These are phyloP conservation scores for Pseudopithomyces chartarum DNA, from an alignment of 2,329 filamentous ascomycete genomes.

Conservation along the genomic window DNA sequence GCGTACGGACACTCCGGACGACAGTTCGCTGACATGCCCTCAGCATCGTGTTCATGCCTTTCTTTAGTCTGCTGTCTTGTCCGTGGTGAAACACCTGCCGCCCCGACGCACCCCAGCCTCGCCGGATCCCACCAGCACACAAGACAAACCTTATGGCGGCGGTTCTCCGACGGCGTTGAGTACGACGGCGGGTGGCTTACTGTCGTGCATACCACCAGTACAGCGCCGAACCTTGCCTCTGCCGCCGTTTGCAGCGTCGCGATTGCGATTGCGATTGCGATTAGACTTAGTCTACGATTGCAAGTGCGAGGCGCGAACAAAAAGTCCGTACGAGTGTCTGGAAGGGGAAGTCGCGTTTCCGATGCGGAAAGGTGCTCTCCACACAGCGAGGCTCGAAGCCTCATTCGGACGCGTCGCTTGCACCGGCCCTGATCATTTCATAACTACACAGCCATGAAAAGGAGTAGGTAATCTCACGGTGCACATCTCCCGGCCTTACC, in stretches of 20 bases:
- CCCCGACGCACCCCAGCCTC: neutral
- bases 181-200: conserved; percentile 18
- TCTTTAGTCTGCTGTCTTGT: neutral
- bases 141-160: neutral
- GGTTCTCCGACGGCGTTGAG: neutral
- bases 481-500: neutral
- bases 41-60: conserved; percentile 8
- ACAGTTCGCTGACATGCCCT: conserved; percentile 7
- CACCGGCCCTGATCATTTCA: too few species aligned
- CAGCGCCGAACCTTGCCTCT: neutral
- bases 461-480: neutral
- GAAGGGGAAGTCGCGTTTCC: conserved; percentile 6
- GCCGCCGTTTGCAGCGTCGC: conserved; percentile 7
- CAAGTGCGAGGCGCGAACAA: conserved; percentile 15
- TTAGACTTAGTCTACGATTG: too few species aligned
- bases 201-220: neutral
- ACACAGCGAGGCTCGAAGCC: neutral
- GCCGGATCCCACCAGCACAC: neutral
- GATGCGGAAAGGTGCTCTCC: conserved; percentile 9
- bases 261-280: too few species aligned
- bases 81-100: conserved; percentile 2
- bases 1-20: neutral
- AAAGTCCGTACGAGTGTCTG: conserved; percentile 5
- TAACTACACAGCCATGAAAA: neutral
- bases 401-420: conserved; percentile 8